These are phyloP conservation scores for Rhododendron simsii DNA, from an alignment of 148 eudicot genomes.

Conservation along the genomic window DNA sequence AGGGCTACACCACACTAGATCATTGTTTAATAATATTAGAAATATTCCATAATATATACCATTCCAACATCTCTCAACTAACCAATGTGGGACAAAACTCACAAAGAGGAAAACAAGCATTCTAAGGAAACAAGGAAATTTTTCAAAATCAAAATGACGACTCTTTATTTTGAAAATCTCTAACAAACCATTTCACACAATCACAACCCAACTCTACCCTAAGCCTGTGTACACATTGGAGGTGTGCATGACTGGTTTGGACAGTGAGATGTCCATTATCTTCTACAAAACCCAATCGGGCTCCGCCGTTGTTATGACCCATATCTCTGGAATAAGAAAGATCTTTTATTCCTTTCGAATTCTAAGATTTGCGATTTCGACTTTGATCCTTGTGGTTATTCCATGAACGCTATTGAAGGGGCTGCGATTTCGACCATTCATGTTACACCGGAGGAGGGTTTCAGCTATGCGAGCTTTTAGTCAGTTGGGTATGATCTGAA, in stretches of 20 bases:
- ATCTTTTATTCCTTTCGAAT: slow-evolving; percentile 20
- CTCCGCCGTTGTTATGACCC: slow-evolving; percentile 34
- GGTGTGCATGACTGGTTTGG: slow-evolving; percentile 47
- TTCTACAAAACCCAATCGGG: slow-evolving; percentile 31
- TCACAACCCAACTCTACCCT: no score
- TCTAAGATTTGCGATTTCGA: slow-evolving; percentile 45
- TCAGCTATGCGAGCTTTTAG: slow-evolving; percentile 44
- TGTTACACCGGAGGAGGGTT: slow-evolving; percentile 45
- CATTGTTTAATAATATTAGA: no score
- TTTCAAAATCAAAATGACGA: no score
- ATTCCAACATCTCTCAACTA: no score
- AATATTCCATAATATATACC: no score
- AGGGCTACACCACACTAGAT: no score
- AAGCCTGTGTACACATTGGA: slow-evolving; percentile 23
- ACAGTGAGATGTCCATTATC: slow-evolving; percentile 27
- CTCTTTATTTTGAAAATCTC: no score
- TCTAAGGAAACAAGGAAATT: no score
- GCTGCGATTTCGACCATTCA: slow-evolving; percentile 40
- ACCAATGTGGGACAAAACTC: no score
- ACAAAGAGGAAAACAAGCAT: no score
- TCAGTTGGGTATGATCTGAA: slow-evolving; percentile 30
- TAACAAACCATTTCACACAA: no score
- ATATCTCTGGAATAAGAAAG: slow-evolving; percentile 27
- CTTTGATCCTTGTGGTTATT: slow-evolving; percentile 48
- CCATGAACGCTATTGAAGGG: slow-evolving; percentile 43